A percentile compares a stretch with the other conserved stretches of the same genome.
Evolutionary conservation across 495 filamentous ascomycete species (phyloP).

Genomic region (Xylaria sp.): DNA sequence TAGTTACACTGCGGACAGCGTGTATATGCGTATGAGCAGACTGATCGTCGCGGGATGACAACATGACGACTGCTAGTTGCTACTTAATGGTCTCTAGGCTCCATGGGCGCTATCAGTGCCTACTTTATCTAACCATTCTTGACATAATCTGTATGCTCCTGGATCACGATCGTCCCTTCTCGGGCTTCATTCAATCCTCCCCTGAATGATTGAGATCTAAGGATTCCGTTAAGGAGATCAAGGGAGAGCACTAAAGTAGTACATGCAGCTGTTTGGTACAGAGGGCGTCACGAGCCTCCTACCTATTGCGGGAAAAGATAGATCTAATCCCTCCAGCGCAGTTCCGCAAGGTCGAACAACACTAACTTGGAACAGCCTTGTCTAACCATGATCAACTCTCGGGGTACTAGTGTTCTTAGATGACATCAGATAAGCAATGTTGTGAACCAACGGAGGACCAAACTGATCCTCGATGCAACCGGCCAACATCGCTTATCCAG

Average conservation of each 20-base stretch:
- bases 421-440: slow-evolving; percentile 16
- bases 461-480: background rate
- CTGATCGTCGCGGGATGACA: slow-evolving; percentile 9
- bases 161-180: slow-evolving; percentile 9
- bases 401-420: background rate
- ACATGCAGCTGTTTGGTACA: background rate
- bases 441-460: slow-evolving; percentile 1
- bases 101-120: background rate
- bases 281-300: background rate
- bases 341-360: background rate
- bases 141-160: background rate
- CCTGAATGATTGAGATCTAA: background rate
- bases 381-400: background rate
- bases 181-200: background rate
- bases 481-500: slow-evolving; percentile 8
- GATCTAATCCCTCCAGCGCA: background rate
- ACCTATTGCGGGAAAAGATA: background rate
- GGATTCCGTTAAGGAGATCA: too few species aligned
- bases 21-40: background rate
- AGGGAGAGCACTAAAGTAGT: background rate
- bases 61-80: slow-evolving; percentile 1
- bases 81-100: background rate
- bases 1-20: background rate
- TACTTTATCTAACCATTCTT: background rate
- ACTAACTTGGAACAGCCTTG: background rate